These are phyloP conservation scores for Zymoseptoria crescenta DNA, from an alignment of 2,329 filamentous ascomycete genomes.

Conservation along the genomic window DNA sequence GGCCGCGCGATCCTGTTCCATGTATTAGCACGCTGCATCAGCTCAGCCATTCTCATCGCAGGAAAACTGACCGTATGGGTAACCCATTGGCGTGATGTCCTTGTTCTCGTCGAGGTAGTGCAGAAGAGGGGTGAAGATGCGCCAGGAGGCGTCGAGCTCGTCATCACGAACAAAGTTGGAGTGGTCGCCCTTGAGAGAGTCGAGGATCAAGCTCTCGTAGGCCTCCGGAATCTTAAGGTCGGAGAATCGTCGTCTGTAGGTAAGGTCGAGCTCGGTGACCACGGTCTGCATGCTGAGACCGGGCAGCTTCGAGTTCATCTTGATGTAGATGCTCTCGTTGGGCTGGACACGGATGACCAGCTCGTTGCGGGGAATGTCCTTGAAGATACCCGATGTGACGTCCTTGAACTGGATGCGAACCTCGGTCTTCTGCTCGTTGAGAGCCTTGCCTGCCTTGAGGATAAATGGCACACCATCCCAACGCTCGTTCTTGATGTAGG, in stretches of 20 bases:
- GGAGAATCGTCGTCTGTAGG: conserved; percentile 95
- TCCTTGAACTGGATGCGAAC: conserved; percentile 99
- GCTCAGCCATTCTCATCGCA: neutral
- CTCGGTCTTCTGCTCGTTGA: conserved; percentile 99
- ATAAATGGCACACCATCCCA: conserved; percentile 99
- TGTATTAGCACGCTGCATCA: neutral
- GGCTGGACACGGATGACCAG: conserved; percentile 98
- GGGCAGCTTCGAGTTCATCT: conserved; percentile 99
- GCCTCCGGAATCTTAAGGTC: conserved; percentile 99
- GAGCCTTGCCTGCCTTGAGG: conserved; percentile 93
- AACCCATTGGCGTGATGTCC: conserved; percentile 99
- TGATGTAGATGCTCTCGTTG: conserved; percentile 99
- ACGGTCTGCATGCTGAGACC: conserved; percentile 99
- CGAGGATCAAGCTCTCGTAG: conserved; percentile 94
- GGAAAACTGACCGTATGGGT: conserved; percentile 80
- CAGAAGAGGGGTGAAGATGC: conserved; percentile 92
- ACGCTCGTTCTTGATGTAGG: conserved; percentile 98
- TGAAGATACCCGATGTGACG: conserved; percentile 98
- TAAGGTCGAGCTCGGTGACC: conserved; percentile 94
- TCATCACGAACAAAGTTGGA: conserved; percentile 98
- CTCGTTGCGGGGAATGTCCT: conserved; percentile 98
- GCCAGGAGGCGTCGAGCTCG: conserved; percentile 95
- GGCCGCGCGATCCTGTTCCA: conserved; percentile 78
- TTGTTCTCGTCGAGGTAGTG: conserved; percentile 99
- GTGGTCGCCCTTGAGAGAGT: conserved; percentile 97